A percentile compares a stretch with the other conserved stretches of the same genome.
Conservation (phyloP, 768 basidiomycete genomes). For the Collybia sp. region DNA sequence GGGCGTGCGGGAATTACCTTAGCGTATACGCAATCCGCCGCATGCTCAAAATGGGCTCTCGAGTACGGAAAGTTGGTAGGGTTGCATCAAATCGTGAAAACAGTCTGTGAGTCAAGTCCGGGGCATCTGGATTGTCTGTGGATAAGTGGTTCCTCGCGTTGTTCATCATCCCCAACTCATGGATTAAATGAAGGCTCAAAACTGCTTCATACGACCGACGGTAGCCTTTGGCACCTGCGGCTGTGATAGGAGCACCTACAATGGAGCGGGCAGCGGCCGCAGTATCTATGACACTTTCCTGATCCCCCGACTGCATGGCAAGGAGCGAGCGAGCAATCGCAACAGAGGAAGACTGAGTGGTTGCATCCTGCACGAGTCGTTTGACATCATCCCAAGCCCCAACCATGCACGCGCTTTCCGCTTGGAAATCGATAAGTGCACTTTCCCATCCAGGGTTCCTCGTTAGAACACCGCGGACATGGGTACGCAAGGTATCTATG, state of each 20-base stretch:
- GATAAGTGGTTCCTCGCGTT: slow-evolving; percentile 4
- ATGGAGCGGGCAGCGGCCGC: slow-evolving; percentile 63
- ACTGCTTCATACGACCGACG: slow-evolving; percentile 84
- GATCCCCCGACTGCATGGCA: slow-evolving; percentile 62
- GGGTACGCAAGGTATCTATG: slow-evolving; percentile 88
- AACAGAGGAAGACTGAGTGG: slow-evolving; percentile 53
- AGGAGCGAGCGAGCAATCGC: slow-evolving; percentile 78
- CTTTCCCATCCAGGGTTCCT: slow-evolving; percentile 82
- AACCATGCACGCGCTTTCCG: slow-evolving; percentile 95
- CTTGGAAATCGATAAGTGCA: slow-evolving; percentile 75
- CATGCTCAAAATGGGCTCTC: slow-evolving; percentile 88
- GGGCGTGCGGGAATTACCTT: slow-evolving; percentile 38
- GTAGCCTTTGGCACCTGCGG: slow-evolving; percentile 79
- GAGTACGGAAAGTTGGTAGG: slow-evolving; percentile 81
- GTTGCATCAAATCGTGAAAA: slow-evolving; percentile 68
- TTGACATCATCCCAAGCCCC: slow-evolving; percentile 88
- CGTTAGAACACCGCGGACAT: slow-evolving; percentile 86
- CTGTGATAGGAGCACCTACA: slow-evolving; percentile 76
- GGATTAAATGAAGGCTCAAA: slow-evolving; percentile 78
- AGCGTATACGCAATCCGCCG: slow-evolving; percentile 79
- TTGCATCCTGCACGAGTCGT: slow-evolving; percentile 44
- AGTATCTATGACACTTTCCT: slow-evolving; percentile 37
- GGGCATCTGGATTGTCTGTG: slow-evolving; percentile 10
- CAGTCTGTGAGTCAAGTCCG: slow-evolving; percentile 47
- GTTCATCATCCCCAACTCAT: slow-evolving; percentile 77